Evolutionary conservation across 2,329 filamentous ascomycete genomes (phyloP).

Genomic region (Fusarium pininemorale): DNA sequence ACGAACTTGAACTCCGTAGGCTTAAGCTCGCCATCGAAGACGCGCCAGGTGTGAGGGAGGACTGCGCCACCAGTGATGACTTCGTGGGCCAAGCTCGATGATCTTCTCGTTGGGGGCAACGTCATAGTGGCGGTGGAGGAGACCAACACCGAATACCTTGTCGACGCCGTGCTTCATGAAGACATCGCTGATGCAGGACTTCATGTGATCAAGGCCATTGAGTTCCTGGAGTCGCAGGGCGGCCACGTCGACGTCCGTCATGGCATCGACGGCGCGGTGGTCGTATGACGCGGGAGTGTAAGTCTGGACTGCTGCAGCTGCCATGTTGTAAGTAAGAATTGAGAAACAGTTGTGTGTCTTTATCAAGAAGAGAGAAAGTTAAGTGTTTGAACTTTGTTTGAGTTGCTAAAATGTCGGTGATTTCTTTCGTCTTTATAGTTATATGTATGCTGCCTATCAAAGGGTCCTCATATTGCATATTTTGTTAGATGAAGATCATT

Average conservation of each 20-base stretch:
- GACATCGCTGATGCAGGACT: background rate
- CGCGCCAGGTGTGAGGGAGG: background rate
- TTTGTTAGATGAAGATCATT: background rate
- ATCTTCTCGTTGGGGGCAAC: background rate
- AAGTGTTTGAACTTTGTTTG: background rate
- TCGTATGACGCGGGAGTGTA: background rate
- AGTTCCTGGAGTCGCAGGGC: background rate
- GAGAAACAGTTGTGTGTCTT: background rate
- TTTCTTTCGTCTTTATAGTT: background rate
- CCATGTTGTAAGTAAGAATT: background rate
- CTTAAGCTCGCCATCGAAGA: background rate
- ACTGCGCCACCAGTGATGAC: background rate
- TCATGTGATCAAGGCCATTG: background rate
- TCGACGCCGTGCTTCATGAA: background rate
- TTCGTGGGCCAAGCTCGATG: background rate
- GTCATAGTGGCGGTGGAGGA: background rate
- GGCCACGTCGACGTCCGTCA: background rate
- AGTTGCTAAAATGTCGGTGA: background rate
- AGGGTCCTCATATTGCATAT: background rate
- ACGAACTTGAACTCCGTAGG: background rate
- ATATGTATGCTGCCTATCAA: rapidly evolving
- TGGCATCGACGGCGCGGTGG: background rate
- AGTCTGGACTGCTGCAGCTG: background rate
- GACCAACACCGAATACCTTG: background rate
- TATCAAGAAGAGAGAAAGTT: background rate